phyloP scores from a whole-genome alignment of 495 filamentous ascomycete genomes.

The Tuber umbilicatum region DNA sequence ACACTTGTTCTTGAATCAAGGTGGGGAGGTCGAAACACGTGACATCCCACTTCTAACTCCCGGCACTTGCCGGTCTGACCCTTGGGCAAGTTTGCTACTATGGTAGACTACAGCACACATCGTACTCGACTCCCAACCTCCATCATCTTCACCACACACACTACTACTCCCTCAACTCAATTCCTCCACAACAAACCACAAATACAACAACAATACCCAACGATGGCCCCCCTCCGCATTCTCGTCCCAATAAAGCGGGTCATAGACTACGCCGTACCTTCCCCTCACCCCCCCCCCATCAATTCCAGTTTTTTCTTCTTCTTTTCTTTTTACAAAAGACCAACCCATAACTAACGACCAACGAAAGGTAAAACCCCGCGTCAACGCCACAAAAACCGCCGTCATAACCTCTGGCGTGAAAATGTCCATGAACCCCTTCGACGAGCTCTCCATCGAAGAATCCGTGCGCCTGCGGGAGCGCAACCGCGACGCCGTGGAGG shows the following conservation, averaged over 20 bases:
- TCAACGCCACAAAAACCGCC: constrained; percentile 91
- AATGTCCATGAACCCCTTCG: constrained; percentile 97
- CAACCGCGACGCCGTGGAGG: constrained; percentile 58
- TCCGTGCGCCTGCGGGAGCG: constrained; percentile 86
- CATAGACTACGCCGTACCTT: constrained; percentile 92
- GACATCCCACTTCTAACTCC: background rate
- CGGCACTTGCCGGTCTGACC: constrained; percentile 10
- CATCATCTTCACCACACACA: background rate
- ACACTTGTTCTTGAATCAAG: no score
- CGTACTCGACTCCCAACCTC: background rate
- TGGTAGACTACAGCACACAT: background rate
- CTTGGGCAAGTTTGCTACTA: background rate
- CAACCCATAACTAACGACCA: constrained; percentile 3
- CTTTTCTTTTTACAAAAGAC: background rate
- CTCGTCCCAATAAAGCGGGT: constrained; percentile 95
- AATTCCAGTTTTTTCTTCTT: background rate
- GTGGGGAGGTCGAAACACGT: constrained; percentile 9
- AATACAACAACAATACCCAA: constrained; percentile 10
- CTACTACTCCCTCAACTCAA: background rate
- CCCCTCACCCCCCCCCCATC: constrained; percentile 9
- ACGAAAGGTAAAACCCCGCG: constrained; percentile 83
- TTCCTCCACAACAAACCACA: background rate
- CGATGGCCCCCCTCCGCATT: constrained; percentile 82
- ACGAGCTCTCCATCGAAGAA: constrained; percentile 96
- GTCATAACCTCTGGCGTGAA: constrained; percentile 89